These are phyloP conservation scores for Blumeria hordei DNA, from an alignment of 2,329 filamentous ascomycete species.

Conservation along the genomic window DNA sequence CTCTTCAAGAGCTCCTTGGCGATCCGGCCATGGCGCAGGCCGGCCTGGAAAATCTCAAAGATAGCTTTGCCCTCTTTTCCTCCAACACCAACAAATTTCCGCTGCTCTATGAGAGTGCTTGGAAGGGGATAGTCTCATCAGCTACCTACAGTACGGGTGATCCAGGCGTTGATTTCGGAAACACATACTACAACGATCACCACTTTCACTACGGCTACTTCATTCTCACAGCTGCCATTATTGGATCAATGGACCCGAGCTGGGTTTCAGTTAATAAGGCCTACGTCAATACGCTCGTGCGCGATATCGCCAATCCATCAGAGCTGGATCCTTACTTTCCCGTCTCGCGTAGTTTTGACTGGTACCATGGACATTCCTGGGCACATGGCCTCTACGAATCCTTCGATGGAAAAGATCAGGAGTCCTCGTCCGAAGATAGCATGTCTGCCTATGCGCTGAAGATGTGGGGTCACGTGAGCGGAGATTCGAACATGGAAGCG, in stretches of 20 bases:
- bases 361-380: conserved; percentile 89
- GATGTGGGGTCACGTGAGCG: conserved; percentile 68
- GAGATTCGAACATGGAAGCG: conserved; percentile 54
- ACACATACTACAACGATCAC: conserved; percentile 60
- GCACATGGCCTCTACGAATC: conserved; percentile 54
- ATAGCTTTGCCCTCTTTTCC: conserved; percentile 39
- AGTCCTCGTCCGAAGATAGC: conserved; percentile 74
- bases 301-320: conserved; percentile 61
- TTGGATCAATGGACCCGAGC: conserved; percentile 49
- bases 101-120: conserved; percentile 39
- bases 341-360: conserved; percentile 65
- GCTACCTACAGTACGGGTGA: conserved; percentile 48
- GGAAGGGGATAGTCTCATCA: conserved; percentile 62
- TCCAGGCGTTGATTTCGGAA: conserved; percentile 61
- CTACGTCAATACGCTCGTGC: conserved; percentile 63
- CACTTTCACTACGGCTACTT: conserved; percentile 51
- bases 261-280: conserved; percentile 54
- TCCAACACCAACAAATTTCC: conserved; percentile 43
- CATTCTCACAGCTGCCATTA: conserved; percentile 63
- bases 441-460: conserved; percentile 67
- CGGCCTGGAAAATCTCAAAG: conserved; percentile 37
- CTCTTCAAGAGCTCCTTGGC: conserved; percentile 35
- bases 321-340: conserved; percentile 51
- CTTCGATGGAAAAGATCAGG: conserved; percentile 58
- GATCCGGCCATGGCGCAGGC: conserved; percentile 30